Evolutionary conservation across 2,329 filamentous ascomycete genomes (phyloP).

Genomic region (Diaporthe australafricana): DNA sequence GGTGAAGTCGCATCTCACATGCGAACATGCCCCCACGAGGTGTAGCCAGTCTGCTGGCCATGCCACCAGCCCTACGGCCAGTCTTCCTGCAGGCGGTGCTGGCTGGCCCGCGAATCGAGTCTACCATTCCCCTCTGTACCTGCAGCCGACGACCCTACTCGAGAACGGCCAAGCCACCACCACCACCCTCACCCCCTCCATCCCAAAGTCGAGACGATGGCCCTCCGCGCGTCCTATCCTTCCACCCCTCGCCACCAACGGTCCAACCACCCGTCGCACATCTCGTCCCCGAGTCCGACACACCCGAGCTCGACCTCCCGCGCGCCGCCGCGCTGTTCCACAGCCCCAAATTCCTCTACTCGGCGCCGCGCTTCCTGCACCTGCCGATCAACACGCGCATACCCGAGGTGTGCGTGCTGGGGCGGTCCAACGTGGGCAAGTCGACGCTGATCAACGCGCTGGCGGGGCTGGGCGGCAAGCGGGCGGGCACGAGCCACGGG

Average conservation of each 20-base stretch:
- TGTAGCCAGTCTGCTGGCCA: conserved; percentile 39
- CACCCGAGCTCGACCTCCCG: conserved; percentile 38
- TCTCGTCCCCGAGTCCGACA: conserved; percentile 37
- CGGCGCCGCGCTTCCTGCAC: conserved; percentile 59
- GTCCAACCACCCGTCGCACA: conserved; percentile 41
- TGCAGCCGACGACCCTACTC: conserved; percentile 17
- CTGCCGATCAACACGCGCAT: conserved; percentile 63
- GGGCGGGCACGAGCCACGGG: conserved; percentile 45
- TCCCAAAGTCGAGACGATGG: conserved; percentile 13
- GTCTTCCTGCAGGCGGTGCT: conserved; percentile 39
- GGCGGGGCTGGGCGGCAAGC: conserved; percentile 57
- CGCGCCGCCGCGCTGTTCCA: conserved; percentile 44
- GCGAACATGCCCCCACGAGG: conserved; percentile 36
- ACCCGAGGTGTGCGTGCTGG: conserved; percentile 80
- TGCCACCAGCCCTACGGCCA: conserved; percentile 41
- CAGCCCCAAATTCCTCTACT: conserved; percentile 57
- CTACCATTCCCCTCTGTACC: conserved; percentile 10
- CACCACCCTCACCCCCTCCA: not conserved
- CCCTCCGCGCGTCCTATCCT: conserved; percentile 42
- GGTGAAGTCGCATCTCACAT: conserved; percentile 33
- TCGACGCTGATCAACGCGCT: conserved; percentile 89
- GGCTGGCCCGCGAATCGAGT: conserved; percentile 6
- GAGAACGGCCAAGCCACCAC: not conserved
- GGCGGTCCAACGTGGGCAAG: conserved; percentile 91
- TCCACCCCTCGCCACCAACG: conserved; percentile 42